Evolutionary conservation across 345 rosid species (phyloP).

Genomic region (Abelmoschus esculentus): DNA sequence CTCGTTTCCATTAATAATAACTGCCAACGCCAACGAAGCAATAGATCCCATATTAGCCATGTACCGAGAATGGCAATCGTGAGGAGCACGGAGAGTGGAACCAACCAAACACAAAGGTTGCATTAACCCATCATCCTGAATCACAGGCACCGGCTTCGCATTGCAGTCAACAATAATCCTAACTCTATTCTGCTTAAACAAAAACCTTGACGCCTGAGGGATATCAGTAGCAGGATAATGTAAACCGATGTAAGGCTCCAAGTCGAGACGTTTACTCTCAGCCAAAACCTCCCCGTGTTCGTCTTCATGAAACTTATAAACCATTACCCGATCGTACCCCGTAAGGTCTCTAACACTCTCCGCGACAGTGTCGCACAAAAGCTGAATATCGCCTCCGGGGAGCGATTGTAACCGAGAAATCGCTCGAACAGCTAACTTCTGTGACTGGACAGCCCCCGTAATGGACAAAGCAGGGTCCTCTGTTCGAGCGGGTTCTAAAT

Average conservation of each 20-base stretch:
- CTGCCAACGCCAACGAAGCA: too few species aligned
- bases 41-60: too few species aligned
- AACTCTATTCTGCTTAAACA: slow-evolving; percentile 91
- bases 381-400: slow-evolving; percentile 84
- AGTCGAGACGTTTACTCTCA: slow-evolving; percentile 65
- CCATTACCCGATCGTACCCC: slow-evolving; percentile 92
- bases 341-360: slow-evolving; percentile 76
- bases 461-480: slow-evolving; percentile 94
- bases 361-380: slow-evolving; percentile 84
- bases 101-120: too few species aligned
- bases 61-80: too few species aligned
- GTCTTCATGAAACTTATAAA: slow-evolving; percentile 93
- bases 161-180: slow-evolving; percentile 96
- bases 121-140: too few species aligned
- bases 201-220: slow-evolving; percentile 90
- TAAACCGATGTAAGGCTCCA: slow-evolving; percentile 83
- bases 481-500: slow-evolving; percentile 93
- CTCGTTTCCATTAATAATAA: too few species aligned
- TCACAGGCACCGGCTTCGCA: too few species aligned
- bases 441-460: slow-evolving; percentile 97
- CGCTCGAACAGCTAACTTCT: slow-evolving; percentile 84
- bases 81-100: too few species aligned
- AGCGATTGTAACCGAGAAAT: slow-evolving; percentile 82
- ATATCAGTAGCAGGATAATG: slow-evolving; percentile 97
- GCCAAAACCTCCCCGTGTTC: slow-evolving; percentile 99